phyloP scores from a whole-genome alignment of 1,139 yeast genomes.

The Debaryomyces sp. region DNA sequence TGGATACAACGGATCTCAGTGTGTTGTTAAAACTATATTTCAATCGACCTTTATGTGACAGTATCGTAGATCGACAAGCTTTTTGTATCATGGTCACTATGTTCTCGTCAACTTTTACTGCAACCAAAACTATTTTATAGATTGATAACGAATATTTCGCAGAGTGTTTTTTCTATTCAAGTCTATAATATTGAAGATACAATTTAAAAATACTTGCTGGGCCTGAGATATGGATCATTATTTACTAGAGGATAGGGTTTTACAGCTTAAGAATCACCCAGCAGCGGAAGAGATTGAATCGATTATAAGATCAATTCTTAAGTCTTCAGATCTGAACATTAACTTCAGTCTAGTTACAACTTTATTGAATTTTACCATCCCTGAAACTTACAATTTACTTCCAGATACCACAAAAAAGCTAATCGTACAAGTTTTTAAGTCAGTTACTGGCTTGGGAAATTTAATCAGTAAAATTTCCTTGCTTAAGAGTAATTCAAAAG shows the following conservation, averaged over 20 bases:
- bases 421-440: constrained; percentile 21
- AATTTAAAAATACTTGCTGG: background rate
- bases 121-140: background rate
- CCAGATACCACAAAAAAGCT: constrained; percentile 14
- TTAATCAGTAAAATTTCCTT: constrained; percentile 22
- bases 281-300: constrained; percentile 16
- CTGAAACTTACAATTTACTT: constrained; percentile 24
- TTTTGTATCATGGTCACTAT: background rate
- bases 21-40: background rate
- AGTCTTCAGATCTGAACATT: constrained; percentile 7
- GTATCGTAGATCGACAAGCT: background rate
- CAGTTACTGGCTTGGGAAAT: constrained; percentile 34
- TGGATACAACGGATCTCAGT: background rate
- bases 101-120: background rate
- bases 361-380: constrained; percentile 36
- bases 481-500: constrained; percentile 2
- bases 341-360: constrained; percentile 21
- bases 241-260: constrained; percentile 13
- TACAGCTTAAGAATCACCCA: constrained; percentile 25
- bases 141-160: background rate
- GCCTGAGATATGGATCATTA: background rate
- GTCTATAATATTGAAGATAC: background rate
- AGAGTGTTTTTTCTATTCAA: background rate
- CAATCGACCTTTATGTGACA: background rate
- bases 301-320: constrained; percentile 12